These are phyloP conservation scores for Backusella tuberculispora DNA, from an alignment of 192 early-diverging fungal species.

Conservation along the genomic window DNA sequence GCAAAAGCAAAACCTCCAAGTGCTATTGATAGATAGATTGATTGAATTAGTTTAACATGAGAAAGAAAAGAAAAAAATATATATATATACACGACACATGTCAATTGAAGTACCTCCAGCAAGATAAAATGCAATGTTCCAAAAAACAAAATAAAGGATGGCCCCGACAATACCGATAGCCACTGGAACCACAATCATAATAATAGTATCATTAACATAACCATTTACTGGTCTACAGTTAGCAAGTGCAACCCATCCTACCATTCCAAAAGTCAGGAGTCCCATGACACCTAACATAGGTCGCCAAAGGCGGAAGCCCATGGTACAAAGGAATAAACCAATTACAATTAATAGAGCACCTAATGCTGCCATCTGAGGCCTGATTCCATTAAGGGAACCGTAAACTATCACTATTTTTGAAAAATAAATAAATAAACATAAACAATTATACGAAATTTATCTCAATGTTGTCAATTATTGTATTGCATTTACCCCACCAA, in stretches of 20 bases:
- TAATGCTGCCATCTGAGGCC: not conserved
- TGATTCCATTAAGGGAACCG: not conserved
- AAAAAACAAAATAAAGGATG: constrained; percentile 13
- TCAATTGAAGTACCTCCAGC: not conserved
- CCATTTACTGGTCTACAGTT: constrained; percentile 17
- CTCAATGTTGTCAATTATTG: not conserved
- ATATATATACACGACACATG: not conserved
- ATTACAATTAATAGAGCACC: not conserved
- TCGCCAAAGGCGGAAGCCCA: not conserved
- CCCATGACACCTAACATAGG: not conserved
- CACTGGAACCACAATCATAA: constrained; percentile 8
- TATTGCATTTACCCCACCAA: not conserved
- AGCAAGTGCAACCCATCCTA: constrained; percentile 14
- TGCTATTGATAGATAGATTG: not conserved
- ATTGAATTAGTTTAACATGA: not conserved
- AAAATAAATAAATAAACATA: no score
- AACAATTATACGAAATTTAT: no score
- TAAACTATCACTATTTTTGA: not conserved
- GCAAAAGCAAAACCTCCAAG: constrained; percentile 39
- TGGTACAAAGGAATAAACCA: not conserved
- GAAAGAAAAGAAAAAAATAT: not conserved
- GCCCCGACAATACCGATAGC: constrained; percentile 17
- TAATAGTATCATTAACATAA: constrained; percentile 16
- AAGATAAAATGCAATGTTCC: constrained; percentile 13
- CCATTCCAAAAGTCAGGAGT: not conserved